These are phyloP conservation scores for Penicillium sp. DNA, from an alignment of 2,329 filamentous ascomycete species.

Conservation along the genomic window DNA sequence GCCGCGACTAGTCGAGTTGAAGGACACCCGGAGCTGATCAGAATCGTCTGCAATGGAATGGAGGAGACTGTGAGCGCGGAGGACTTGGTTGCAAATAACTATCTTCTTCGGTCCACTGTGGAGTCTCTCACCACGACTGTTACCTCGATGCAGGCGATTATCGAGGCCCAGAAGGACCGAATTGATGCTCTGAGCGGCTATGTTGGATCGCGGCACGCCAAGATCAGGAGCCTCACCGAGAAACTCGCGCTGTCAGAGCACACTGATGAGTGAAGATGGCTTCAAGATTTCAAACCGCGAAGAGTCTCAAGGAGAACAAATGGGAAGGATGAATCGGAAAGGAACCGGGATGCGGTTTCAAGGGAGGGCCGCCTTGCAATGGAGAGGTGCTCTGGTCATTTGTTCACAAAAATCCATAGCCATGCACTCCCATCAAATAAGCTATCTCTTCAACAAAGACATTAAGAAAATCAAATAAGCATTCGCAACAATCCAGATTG, in stretches of 20 bases:
- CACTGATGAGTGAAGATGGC: neutral
- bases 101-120: conserved; percentile 2
- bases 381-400: no score
- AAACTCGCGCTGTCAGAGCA: neutral
- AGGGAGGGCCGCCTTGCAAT: neutral
- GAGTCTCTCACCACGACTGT: neutral
- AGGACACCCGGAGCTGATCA: conserved; percentile 1
- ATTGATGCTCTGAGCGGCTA: neutral
- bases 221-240: neutral
- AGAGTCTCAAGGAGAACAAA: neutral
- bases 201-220: neutral
- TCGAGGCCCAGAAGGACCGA: neutral
- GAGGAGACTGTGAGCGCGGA: neutral
- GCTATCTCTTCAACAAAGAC: neutral
- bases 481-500: neutral
- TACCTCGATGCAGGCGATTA: conserved; percentile 1
- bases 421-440: neutral
- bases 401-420: neutral
- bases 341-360: neutral
- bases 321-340: neutral
- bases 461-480: neutral
- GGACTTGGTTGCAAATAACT: neutral
- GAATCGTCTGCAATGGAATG: neutral
- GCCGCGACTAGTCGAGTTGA: neutral
- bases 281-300: no score